Conservation (phyloP, 768 basidiomycete genomes). For the Lactarius sanguifluus region DNA sequence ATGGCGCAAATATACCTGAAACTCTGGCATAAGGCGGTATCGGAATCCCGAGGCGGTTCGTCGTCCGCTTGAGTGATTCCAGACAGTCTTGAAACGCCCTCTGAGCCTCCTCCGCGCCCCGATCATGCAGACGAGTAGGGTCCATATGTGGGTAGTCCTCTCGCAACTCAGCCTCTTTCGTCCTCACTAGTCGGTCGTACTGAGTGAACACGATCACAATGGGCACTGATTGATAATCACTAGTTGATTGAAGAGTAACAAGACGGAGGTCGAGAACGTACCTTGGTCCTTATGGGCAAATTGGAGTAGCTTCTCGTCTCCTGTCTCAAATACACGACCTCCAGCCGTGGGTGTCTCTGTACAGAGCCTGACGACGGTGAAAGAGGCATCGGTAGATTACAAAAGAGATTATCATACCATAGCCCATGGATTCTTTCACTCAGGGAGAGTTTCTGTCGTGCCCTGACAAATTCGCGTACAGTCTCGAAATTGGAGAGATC, state of each 20-base stretch:
- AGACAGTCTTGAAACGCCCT: not conserved
- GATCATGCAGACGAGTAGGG: not conserved
- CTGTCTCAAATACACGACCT: not conserved
- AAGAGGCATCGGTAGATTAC: not conserved
- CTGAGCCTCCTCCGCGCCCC: not conserved
- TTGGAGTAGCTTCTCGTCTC: not conserved
- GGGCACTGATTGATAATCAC: not conserved
- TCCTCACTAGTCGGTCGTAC: no score
- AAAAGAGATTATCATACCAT: not conserved
- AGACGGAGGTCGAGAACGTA: not conserved
- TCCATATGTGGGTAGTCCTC: not conserved
- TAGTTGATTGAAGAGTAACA: not conserved
- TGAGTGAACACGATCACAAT: no score
- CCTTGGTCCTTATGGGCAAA: not conserved
- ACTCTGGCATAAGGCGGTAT: not conserved
- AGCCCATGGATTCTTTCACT: not conserved
- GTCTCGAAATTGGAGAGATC: not conserved
- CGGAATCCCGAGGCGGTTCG: not conserved
- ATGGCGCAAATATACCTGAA: not conserved
- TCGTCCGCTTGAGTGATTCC: not conserved
- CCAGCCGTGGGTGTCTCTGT: not conserved
- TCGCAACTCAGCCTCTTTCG: not conserved
- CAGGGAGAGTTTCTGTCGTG: not conserved
- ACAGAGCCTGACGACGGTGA: not conserved
- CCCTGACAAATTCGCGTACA: not conserved